Evolutionary conservation across 2,329 filamentous ascomycete genomes (phyloP), one percentile per base, ranked within the genome.

Genomic region (Talaromyces sp.): DNA sequence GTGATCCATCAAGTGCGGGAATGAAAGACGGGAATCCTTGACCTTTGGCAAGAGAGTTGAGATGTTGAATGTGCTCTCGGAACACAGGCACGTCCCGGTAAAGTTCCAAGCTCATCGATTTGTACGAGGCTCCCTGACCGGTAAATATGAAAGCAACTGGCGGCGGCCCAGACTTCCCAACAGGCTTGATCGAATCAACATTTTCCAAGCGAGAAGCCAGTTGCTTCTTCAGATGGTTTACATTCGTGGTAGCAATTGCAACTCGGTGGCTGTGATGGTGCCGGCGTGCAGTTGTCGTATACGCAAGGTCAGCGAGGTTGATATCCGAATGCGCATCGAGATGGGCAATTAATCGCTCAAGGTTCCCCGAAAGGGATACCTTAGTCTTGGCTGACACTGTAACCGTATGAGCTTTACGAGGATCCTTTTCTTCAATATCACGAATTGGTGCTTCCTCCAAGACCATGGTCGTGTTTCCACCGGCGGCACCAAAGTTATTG

Each of bases 401-500:
- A 31, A 89, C 73, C n/a, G 86, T 70, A 61, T 88, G 82, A 0
- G 76, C 73, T n/a, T 69, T 73, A 16, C 87, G 81, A 7, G 83
- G 79, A 65, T 88, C 85, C 69, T 69, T 59, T 0, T 68, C 64
- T 4, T 68, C 64, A 2, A 68, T 67, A 68, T 65, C 67, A 30
- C 68, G 72, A 16, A 65, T 67, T 9, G 83, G 66, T 1, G 63
- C 67, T 18, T 79, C 77, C 62, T 77, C 73, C 0, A 79, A 14
- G 4, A 78, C 10, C 33, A 79, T 2, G 50, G 83, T 82, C 0
- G 87, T 87, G 72, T 90, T 90, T 7, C 88, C 88, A 59, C 88
- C 88, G 31, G 88, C 86, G 1, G 89, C 89, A 64, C 83, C 83
- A 68, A 90, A 91, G 72, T 89, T 90, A 77, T 91, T 91, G 64